These are phyloP conservation scores for Bassia scoparia DNA, from an alignment of 148 eudicot genomes.

Conservation along the genomic window DNA sequence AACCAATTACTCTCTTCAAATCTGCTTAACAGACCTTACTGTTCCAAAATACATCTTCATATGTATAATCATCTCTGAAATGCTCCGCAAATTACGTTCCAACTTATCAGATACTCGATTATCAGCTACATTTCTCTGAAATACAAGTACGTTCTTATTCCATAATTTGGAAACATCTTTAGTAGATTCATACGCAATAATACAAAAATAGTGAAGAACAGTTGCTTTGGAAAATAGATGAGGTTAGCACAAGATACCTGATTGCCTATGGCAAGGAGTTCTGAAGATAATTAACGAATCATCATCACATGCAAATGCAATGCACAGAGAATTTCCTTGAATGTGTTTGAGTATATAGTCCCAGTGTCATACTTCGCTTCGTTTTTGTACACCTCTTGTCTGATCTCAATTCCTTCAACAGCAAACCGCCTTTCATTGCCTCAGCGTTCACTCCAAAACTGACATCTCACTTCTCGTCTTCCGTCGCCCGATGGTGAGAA, in stretches of 20 bases:
- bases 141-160: background rate
- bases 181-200: too few species aligned
- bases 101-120: background rate
- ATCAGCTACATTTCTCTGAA: background rate
- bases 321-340: background rate
- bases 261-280: background rate
- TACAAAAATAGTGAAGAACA: background rate
- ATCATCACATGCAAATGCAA: background rate
- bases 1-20: background rate
- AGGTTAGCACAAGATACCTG: background rate
- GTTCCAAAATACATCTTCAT: too few species aligned
- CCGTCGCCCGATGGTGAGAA: conserved; percentile 28
- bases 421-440: conserved; percentile 44
- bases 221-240: background rate
- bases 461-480: conserved; percentile 37
- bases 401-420: conserved; percentile 60
- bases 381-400: conserved; percentile 34
- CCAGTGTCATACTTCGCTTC: background rate
- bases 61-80: too few species aligned
- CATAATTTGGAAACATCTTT: background rate
- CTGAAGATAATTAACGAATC: background rate
- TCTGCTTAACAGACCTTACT: too few species aligned
- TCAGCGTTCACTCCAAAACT: conserved; percentile 30
- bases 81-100: too few species aligned
- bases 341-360: background rate